phyloP scores from a whole-genome alignment of 805 yeast genomes.

The Komagataella phaffii region DNA sequence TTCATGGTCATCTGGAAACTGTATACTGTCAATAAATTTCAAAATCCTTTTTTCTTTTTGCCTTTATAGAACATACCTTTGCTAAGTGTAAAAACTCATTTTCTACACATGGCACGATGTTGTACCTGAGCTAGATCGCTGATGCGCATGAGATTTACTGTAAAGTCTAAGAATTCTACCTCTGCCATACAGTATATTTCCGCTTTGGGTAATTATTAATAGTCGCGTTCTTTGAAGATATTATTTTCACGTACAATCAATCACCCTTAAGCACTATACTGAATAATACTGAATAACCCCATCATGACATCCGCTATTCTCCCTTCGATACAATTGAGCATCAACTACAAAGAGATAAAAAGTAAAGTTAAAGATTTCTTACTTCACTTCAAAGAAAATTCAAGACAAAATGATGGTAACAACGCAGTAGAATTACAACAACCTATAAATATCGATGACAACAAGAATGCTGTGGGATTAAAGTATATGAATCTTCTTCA shows the following conservation, averaged over 20 bases:
- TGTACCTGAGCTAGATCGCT: no score
- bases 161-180: no score
- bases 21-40: no score
- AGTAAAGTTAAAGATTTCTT: conserved; percentile 52
- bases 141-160: no score
- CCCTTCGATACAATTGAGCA: conserved; percentile 56
- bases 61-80: no score
- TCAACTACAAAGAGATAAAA: conserved; percentile 59
- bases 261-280: not conserved
- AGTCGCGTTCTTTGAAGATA: not conserved
- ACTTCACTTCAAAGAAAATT: conserved; percentile 43
- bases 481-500: conserved; percentile 72
- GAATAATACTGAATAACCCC: not conserved
- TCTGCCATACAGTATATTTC: not conserved
- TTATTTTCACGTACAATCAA: not conserved
- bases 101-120: no score
- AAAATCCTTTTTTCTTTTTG: no score
- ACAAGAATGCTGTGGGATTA: conserved; percentile 26
- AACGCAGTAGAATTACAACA: not conserved
- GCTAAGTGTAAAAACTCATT: no score
- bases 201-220: not conserved
- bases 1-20: no score
- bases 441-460: conserved; percentile 12
- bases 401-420: conserved; percentile 14
- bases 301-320: conserved; percentile 17